Evolutionary conservation across 768 basidiomycete genomes (phyloP), one percentile per base, ranked within the genome.

Genomic region (Hygrophorus russula): DNA sequence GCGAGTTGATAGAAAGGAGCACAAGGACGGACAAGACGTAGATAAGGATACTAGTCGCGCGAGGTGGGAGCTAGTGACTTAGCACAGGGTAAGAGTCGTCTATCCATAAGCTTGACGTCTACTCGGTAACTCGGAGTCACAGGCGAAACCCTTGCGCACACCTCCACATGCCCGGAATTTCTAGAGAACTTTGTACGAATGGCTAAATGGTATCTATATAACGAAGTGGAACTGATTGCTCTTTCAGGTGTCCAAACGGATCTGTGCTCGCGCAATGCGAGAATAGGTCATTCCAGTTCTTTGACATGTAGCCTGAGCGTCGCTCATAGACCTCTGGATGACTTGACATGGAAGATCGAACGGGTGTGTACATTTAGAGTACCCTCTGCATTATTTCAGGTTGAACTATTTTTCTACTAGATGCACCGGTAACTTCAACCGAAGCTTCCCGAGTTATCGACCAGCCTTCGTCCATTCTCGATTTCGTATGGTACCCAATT

Each of bases 401-500:
- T 24, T 24, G 24, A 24, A 7, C 24, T 24, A 7, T 24, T 24
- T 7, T 24, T 3, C 24, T 24, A 24, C 4, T 3, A 7, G 24
- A 7, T n/a, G 10, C 14, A 31, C 11, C 13, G 11, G 15, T 17
- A 19, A 24, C 24, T 10, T 12, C 15, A 17, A 5, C 35, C 18
- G 10, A 31, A 46, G 8, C n/a, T 27, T 15, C 14, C 15, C 18
- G 49, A 37, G 12, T 13, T 39, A 24, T 78, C 30, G 42, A 52
- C 0, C 87, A 88, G 56, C 61, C 86, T 1, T 70, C 80, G 0
- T 75, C 90, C 0, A 73, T 93, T 28, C 70, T 91, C 29, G 86
- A 91, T 44, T 82, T 77, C 49, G 47, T 69, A 12, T 97, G 93
- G 92, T 94, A 84, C 55, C 92, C 94, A 0, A 67, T 72, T 1